Conservation (phyloP, 345 rosid genomes). For the Passiflora organensis region DNA sequence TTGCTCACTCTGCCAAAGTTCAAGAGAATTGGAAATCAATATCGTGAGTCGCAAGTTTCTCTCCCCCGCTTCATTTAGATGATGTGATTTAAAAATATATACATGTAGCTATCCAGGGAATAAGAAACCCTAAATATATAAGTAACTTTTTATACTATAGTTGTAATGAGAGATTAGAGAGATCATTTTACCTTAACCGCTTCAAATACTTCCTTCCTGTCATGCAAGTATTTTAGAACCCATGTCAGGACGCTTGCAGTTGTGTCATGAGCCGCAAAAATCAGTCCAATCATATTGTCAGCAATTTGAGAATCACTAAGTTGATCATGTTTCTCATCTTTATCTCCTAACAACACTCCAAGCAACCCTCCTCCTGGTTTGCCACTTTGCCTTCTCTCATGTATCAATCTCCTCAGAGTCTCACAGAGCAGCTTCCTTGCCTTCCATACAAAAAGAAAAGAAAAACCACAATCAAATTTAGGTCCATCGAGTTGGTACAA, state of each 20-base stretch:
- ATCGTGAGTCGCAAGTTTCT: not conserved
- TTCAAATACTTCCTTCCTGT: slow-evolving; percentile 46
- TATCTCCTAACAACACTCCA: slow-evolving; percentile 51
- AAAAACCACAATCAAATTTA: not conserved
- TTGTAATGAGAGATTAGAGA: not conserved
- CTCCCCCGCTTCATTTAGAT: not conserved
- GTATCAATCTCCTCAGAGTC: slow-evolving; percentile 48
- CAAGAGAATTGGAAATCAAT: not conserved
- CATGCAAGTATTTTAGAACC: slow-evolving; percentile 81
- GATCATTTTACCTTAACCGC: slow-evolving; percentile 57
- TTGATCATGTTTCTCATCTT: slow-evolving; percentile 32
- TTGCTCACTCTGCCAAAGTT: slow-evolving; percentile 61
- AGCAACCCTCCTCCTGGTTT: slow-evolving; percentile 50
- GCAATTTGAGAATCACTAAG: slow-evolving; percentile 80
- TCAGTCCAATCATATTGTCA: slow-evolving; percentile 86
- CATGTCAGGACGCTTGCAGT: slow-evolving; percentile 86
- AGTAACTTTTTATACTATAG: no score
- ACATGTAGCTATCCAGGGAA: not conserved
- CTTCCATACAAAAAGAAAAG: no score
- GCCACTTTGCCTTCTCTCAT: slow-evolving; percentile 52
- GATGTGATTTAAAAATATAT: not conserved
- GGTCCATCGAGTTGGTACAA: no score
- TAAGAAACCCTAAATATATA: not conserved
- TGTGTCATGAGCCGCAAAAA: slow-evolving; percentile 94
- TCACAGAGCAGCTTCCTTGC: slow-evolving; percentile 64